Evolutionary conservation across 2,329 filamentous ascomycete genomes (phyloP).

Genomic region (Penicillium decumbens): DNA sequence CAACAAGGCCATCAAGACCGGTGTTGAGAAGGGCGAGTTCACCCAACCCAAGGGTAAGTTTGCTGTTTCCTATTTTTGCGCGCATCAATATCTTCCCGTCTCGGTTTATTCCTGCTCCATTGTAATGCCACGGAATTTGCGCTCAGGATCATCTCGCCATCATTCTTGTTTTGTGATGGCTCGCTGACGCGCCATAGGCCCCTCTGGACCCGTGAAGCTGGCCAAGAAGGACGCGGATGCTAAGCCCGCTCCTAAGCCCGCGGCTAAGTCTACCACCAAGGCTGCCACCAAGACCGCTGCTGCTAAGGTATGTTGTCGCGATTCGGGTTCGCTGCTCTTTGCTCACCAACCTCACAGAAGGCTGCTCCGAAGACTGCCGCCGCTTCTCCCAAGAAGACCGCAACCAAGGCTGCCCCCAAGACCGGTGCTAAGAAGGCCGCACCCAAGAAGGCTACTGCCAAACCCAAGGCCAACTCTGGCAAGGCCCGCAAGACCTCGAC

Average conservation of each 20-base stretch:
- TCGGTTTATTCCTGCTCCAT: not conserved
- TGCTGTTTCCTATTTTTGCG: constrained; percentile 1
- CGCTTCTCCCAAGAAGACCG: constrained; percentile 27
- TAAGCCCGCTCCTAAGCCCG: constrained; percentile 41
- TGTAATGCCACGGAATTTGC: not conserved
- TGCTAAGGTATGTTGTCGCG: constrained; percentile 16
- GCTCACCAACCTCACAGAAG: constrained; percentile 41
- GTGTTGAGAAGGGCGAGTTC: constrained; percentile 83
- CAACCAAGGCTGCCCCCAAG: constrained; percentile 36
- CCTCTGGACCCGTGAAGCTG: constrained; percentile 88
- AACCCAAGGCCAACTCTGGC: constrained; percentile 50
- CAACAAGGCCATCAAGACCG: constrained; percentile 76
- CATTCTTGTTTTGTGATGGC: constrained; percentile 1
- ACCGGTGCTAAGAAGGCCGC: constrained; percentile 41
- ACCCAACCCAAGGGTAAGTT: constrained; percentile 81
- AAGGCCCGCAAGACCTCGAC: constrained; percentile 52
- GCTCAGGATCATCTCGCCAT: not conserved
- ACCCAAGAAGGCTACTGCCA: constrained; percentile 50
- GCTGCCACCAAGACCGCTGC: constrained; percentile 7
- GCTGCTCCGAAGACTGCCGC: constrained; percentile 28
- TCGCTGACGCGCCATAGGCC: constrained; percentile 51
- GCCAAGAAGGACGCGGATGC: constrained; percentile 64
- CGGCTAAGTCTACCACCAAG: constrained; percentile 21
- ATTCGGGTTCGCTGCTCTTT: not conserved
- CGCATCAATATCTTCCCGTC: constrained; percentile 4